These are phyloP conservation scores for Schizopora paradoxa DNA, from an alignment of 1,284 basidiomycete genomes.

Conservation along the genomic window DNA sequence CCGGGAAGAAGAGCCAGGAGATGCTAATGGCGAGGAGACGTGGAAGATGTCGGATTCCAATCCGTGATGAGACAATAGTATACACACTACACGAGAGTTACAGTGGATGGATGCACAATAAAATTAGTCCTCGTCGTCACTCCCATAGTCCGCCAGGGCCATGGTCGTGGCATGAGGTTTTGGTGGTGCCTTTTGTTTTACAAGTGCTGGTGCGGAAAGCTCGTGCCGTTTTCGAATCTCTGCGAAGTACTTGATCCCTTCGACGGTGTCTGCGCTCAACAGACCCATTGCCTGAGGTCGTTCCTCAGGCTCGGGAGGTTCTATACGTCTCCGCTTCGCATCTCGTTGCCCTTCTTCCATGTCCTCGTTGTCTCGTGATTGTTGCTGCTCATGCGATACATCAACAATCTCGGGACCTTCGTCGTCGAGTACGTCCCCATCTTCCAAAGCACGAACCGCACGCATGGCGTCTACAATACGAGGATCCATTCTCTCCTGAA, in stretches of 20 bases:
- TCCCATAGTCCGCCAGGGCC: constrained; percentile 68
- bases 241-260: constrained; percentile 82
- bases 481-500: constrained; percentile 78
- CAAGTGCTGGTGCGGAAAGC: constrained; percentile 24
- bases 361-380: constrained; percentile 32
- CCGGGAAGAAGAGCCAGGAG: no score
- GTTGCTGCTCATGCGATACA: constrained; percentile 26
- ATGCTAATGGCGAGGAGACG: no score
- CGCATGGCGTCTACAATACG: constrained; percentile 84
- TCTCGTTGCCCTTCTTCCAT: constrained; percentile 17
- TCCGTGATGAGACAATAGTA: no score
- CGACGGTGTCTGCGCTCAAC: constrained; percentile 73
- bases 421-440: constrained; percentile 57
- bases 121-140: constrained; percentile 57
- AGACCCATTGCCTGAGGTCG: constrained; percentile 45
- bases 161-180: constrained; percentile 30
- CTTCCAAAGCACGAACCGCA: constrained; percentile 77
- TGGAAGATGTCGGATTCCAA: no score
- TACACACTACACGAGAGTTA: no score
- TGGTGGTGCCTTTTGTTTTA: constrained; percentile 25
- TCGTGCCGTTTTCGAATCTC: constrained; percentile 66
- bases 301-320: constrained; percentile 22
- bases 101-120: neutral
- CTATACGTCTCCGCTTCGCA: constrained; percentile 23
- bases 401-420: constrained; percentile 33